Percentiles rank a stretch among this genome's conserved stretches.
Conservation (phyloP, 768 basidiomycete genomes). For the Kondoa subrosea region DNA sequence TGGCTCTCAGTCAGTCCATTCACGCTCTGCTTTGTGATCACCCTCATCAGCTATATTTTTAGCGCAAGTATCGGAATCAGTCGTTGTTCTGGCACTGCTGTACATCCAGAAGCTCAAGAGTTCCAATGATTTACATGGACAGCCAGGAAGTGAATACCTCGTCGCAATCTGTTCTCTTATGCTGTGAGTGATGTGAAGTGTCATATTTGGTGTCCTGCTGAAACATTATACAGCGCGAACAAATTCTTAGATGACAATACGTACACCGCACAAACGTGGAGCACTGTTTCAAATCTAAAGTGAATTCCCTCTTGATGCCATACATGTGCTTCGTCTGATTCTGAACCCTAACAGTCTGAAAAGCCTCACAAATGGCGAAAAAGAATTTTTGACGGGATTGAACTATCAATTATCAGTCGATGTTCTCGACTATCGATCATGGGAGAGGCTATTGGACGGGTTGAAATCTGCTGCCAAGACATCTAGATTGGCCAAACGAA, state of each 20-base stretch:
- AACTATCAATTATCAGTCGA: neutral
- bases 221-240: neutral
- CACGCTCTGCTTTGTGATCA: neutral
- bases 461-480: neutral
- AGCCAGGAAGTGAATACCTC: neutral
- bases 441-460: neutral
- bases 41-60: neutral
- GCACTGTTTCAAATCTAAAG: neutral
- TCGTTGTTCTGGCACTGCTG: neutral
- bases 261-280: neutral
- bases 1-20: neutral
- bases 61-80: neutral
- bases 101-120: neutral
- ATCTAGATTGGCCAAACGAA: neutral
- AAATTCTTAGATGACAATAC: neutral
- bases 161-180: neutral
- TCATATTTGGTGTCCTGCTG: neutral
- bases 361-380: neutral
- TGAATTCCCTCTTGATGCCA: neutral
- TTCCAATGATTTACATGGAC: neutral
- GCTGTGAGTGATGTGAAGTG: neutral
- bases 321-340: neutral
- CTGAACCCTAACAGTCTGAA: neutral
- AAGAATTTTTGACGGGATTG: neutral
- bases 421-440: neutral